Evolutionary conservation across 768 basidiomycete genomes (phyloP).

Genomic region (Suillus placidus): DNA sequence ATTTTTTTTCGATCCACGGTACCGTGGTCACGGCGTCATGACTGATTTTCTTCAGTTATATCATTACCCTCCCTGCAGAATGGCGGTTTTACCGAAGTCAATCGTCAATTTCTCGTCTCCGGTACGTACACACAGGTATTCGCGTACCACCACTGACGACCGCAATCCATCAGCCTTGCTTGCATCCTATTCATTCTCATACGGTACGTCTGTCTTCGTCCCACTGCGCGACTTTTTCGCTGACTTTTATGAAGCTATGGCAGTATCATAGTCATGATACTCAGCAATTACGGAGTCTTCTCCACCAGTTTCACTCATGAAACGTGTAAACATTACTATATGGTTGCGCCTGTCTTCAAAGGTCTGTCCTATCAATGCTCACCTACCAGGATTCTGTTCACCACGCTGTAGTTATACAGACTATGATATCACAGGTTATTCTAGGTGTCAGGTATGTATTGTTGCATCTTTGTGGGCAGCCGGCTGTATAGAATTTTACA

Average conservation of each 20-base stretch:
- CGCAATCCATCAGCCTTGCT: conserved; percentile 22
- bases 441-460: conserved; percentile 56
- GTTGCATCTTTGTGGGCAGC: background rate
- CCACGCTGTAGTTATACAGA: conserved; percentile 53
- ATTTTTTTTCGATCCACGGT: background rate
- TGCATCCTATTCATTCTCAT: conserved; percentile 38
- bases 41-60: conserved; percentile 25
- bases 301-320: conserved; percentile 47
- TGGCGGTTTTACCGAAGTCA: conserved; percentile 38
- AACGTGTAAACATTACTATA: conserved; percentile 51
- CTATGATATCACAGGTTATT: conserved; percentile 67
- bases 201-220: conserved; percentile 22
- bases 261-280: conserved; percentile 50
- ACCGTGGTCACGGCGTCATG: background rate
- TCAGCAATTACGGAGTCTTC: conserved; percentile 66
- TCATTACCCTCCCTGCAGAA: conserved; percentile 37
- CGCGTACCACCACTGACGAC: background rate
- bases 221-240: background rate
- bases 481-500: background rate
- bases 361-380: conserved; percentile 37
- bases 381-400: conserved; percentile 6
- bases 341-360: conserved; percentile 62
- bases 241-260: conserved; percentile 24
- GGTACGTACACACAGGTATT: conserved; percentile 19
- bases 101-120: conserved; percentile 26